Percentiles rank a stretch among this genome's conserved stretches.
Conservation (phyloP, 495 filamentous ascomycete species). For the Xylaria bambusicola region DNA sequence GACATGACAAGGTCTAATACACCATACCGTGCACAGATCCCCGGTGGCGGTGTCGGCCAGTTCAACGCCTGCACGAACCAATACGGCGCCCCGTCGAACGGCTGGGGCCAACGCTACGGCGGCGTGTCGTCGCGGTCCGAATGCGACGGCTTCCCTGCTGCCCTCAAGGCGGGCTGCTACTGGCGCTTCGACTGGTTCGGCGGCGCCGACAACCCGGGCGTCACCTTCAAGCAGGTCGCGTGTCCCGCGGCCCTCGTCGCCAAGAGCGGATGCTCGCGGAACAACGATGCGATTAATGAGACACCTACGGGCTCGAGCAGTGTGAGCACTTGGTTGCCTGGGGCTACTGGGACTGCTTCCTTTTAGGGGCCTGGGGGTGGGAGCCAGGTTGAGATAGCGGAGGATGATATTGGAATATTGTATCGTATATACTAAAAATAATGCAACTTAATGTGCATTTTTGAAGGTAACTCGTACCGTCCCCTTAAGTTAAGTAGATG, state of each 20-base stretch:
- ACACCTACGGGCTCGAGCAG: constrained; percentile 31
- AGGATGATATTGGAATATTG: too few species aligned
- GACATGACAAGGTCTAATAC: too few species aligned
- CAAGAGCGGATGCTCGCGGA: constrained; percentile 47
- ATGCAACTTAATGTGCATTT: too few species aligned
- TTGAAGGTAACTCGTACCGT: too few species aligned
- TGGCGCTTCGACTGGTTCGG: constrained; percentile 71
- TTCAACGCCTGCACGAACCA: constrained; percentile 66
- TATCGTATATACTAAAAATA: too few species aligned
- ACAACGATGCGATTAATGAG: constrained; percentile 38
- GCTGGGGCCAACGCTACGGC: constrained; percentile 66
- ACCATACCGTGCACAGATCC: too few species aligned
- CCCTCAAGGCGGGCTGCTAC: constrained; percentile 63
- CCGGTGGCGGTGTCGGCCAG: constrained; percentile 65
- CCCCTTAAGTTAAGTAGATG: too few species aligned
- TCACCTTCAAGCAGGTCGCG: constrained; percentile 57
- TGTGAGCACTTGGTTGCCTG: constrained; percentile 24
- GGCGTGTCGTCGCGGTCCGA: constrained; percentile 53
- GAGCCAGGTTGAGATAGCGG: too few species aligned
- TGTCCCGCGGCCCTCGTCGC: constrained; percentile 62
- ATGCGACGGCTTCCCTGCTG: constrained; percentile 57
- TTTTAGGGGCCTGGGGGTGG: too few species aligned
- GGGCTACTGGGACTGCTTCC: neutral
- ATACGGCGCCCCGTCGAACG: constrained; percentile 58
- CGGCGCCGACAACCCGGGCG: constrained; percentile 61